phyloP scores from a whole-genome alignment of 2,329 filamentous ascomycete species.

The Fusarium goolgardi region DNA sequence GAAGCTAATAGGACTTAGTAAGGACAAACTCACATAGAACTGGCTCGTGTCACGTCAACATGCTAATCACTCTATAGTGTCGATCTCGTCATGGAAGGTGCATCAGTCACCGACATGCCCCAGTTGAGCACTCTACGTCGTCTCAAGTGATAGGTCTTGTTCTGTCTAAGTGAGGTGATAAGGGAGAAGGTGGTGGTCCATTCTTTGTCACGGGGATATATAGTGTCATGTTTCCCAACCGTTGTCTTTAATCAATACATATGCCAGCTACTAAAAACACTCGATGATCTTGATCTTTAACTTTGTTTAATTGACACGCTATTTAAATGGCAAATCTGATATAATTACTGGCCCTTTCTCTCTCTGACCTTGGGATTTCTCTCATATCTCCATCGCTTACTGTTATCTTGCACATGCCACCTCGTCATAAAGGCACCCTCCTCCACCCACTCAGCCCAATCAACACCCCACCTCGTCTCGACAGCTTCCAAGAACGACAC shows the following conservation, averaged over 20 bases:
- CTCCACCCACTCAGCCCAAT: constrained; percentile 49
- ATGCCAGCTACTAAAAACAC: not conserved
- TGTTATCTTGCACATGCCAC: constrained; percentile 53
- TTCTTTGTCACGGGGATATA: too few relatives aligned
- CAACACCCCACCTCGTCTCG: constrained; percentile 42
- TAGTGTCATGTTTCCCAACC: too few relatives aligned
- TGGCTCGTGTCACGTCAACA: too few relatives aligned
- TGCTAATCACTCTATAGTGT: too few relatives aligned
- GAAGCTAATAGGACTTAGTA: too few relatives aligned
- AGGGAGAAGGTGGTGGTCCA: too few relatives aligned
- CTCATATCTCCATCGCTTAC: constrained; percentile 50
- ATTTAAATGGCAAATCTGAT: not conserved
- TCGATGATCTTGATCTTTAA: not conserved
- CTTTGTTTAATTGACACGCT: constrained; percentile 10
- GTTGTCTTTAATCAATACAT: not conserved
- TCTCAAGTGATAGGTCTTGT: too few relatives aligned
- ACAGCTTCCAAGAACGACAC: constrained; percentile 41
- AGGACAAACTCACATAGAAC: too few relatives aligned
- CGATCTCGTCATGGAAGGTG: too few relatives aligned
- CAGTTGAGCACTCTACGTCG: too few relatives aligned
- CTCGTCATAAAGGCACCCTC: constrained; percentile 49
- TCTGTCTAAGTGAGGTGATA: too few relatives aligned
- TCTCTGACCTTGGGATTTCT: constrained; percentile 12
- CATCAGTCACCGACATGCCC: too few relatives aligned
- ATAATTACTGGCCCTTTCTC: constrained; percentile 13